Base-by-base conservation (phyloP, 129 eudicot genomes). In the Pulicaria dysenterica region DNA sequence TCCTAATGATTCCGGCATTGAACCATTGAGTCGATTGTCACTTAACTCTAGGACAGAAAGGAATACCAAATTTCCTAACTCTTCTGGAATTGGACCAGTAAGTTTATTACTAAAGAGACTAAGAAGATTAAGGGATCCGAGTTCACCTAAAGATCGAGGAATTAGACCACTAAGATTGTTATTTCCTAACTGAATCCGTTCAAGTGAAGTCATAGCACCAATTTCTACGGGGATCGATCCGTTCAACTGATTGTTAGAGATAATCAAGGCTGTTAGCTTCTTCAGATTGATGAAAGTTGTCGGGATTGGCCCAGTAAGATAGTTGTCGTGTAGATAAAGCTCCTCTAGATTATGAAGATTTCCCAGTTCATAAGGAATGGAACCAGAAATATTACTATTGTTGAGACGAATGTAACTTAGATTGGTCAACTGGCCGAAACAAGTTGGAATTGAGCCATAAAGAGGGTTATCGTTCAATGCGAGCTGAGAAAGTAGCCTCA, bases 161-260 rank as follows among this genome's bases (percentile, higher is more conserved):
- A 80, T 80, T 40, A 54, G 44, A 53, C 76, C 79, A 4, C 10
- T 72, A 47, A 81, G 81, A n/a, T 47, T 16, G 56, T 81, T 81
- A 4, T 40, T 1, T 36, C 45, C 14, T 37, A 81, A 64, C 36
- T 60, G 57, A 0, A 50, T 8, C 19, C 58, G 8, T 48, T 15
- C 31, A 3, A 82, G 87, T 7, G 69, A 73, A 10, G 14, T 79
- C 79, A 82, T 11, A 0, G 64, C 64, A 13, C 87, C 83, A 4
- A 85, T 60, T 45, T 57, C 85, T 1, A 31, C 39, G 0, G 90
- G 90, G 16, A 82, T 82, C 16, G 77, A 14, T 41, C 85, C 90
- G 8, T 63, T 72, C 8, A 85, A 36, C 0, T 24, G 11, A 40
- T 85, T 85, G 4, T 12, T 6, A 6, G 1, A 50, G 4, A 74